Percentiles rank a stretch among this genome's conserved stretches.
These are phyloP conservation scores for Silene noctiflora DNA, from an alignment of 179 eudicot genomes.

Conservation along the genomic window DNA sequence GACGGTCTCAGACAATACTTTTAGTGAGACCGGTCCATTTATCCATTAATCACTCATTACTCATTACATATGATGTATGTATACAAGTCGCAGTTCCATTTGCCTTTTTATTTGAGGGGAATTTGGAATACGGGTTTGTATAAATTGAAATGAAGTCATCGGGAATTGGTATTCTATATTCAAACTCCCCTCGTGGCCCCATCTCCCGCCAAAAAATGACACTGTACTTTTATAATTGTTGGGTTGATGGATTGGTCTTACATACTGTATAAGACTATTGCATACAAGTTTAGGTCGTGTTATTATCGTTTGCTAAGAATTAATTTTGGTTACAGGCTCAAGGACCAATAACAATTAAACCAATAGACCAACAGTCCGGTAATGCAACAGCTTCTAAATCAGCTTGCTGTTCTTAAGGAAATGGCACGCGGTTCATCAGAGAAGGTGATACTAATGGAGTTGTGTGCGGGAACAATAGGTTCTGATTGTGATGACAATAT, in stretches of 20 bases:
- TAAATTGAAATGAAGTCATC: no score
- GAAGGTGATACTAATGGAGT: slow-evolving; percentile 8
- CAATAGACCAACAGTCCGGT: slow-evolving; percentile 41
- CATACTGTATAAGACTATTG: no score
- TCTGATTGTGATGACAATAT: slow-evolving; percentile 36
- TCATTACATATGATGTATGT: no score
- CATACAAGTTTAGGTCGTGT: no score
- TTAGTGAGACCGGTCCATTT: neutral
- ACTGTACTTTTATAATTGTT: no score
- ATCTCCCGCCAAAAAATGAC: no score
- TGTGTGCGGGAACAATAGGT: slow-evolving; percentile 22
- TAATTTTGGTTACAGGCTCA: slow-evolving; percentile 39
- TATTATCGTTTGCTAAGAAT: neutral
- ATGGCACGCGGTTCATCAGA: slow-evolving; percentile 1
- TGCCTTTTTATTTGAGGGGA: neutral
- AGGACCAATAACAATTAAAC: slow-evolving; percentile 53
- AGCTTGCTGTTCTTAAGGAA: slow-evolving; percentile 58
- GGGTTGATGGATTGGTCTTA: no score
- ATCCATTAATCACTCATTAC: no score
- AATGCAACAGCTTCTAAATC: slow-evolving; percentile 51
- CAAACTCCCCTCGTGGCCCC: no score
- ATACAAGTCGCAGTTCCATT: neutral
- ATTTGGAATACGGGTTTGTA: no score
- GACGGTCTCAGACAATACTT: neutral
- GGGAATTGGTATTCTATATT: no score